Evolutionary conservation across 2,329 filamentous ascomycete species (phyloP), one percentile per base, ranked within the genome.

Genomic region (Ascocoryne sarcoides): DNA sequence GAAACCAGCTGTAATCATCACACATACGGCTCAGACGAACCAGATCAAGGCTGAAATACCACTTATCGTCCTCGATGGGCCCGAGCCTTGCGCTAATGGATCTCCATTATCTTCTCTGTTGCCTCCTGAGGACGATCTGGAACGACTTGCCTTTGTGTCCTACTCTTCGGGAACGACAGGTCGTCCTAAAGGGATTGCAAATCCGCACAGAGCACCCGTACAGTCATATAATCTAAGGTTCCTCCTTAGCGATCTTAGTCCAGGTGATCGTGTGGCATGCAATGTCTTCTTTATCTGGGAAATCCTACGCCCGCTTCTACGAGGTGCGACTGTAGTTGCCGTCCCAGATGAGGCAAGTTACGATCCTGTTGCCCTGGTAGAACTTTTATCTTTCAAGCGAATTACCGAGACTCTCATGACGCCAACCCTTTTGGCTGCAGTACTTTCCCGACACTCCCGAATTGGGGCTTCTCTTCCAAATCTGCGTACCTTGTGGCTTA

Each of bases 251-350:
- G 79, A 89, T 57, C 65, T 86, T 2, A 62, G 71, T 14, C 79
- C 79, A 0, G 83, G 83, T 12, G 84, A 88, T 51, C 75, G 84
- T 5, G 83, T 89, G 9, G 84, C 84, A n/a, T 89, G 84, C 64
- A 90, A 89, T 66, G 84, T 89, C 44, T 90, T 89, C 61, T 90
- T 90, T 57, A 71, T 89, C 34, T 90, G 84, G 84, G 84, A 90
- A 59, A 88, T 89, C 42, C 61, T 90, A 40, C 80, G 84, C 4
- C 84, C 84, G 7, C 66, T 90, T 32, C 59, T 90, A 40, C 74
- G 84, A 40, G 84, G 84, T 51, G 84, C 83, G 2, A 86, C 84
- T 0, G 81, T 85, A 4, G 73, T 88, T 16, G 75, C 80, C 3
- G 76, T 89, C 12, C 82, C 84, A 1, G 84, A 90, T 51, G 76